These are phyloP conservation scores for Aspergillus diversus DNA, from an alignment of 495 filamentous ascomycete species.

Conservation along the genomic window DNA sequence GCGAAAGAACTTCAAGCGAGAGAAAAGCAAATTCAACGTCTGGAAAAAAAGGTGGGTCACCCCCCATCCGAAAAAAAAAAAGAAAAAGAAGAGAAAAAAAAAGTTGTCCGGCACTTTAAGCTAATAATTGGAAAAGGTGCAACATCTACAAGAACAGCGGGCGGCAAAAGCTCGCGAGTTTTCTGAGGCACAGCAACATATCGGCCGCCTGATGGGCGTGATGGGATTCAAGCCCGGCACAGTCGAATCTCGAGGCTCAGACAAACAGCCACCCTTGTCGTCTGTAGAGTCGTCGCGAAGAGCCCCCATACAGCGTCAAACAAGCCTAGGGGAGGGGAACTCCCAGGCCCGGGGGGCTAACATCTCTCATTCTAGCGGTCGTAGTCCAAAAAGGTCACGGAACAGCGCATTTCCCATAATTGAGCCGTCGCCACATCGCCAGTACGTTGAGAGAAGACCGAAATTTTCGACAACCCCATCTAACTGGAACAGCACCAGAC, in stretches of 20 bases:
- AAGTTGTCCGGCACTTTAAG: background rate
- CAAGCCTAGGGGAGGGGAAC: constrained; percentile 26
- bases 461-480: background rate
- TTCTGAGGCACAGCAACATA: constrained; percentile 53
- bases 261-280: constrained; percentile 30
- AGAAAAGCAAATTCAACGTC: constrained; percentile 37
- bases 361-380: constrained; percentile 22
- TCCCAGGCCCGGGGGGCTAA: constrained; percentile 30
- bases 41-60: constrained; percentile 45
- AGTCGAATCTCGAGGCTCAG: constrained; percentile 24
- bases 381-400: constrained; percentile 38
- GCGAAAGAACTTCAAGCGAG: constrained; percentile 40
- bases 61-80: too few species aligned
- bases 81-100: background rate
- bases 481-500: constrained; percentile 5
- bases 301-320: constrained; percentile 22
- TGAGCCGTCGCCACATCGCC: constrained; percentile 12
- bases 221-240: constrained; percentile 45
- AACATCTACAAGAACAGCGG: constrained; percentile 44
- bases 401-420: constrained; percentile 20
- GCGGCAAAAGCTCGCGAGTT: constrained; percentile 52
- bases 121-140: constrained; percentile 31
- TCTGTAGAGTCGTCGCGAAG: constrained; percentile 16
- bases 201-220: constrained; percentile 49
- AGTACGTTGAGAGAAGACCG: background rate